Conservation (phyloP, 2,329 filamentous ascomycete genomes). For the Chaetomiaceae sp. region DNA sequence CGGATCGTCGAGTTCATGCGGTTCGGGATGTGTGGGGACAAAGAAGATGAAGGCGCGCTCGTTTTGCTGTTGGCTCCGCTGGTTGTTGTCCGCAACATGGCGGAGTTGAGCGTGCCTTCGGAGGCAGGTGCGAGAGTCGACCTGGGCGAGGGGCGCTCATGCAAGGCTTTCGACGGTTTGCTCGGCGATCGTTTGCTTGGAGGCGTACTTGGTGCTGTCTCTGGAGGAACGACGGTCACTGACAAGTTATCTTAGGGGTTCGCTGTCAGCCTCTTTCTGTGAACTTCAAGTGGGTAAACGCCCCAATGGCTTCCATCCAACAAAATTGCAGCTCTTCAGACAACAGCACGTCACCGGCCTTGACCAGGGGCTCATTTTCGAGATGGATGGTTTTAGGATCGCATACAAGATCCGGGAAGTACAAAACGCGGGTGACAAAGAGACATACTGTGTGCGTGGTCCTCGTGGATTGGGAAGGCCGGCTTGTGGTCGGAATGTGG, state of each 20-base stretch:
- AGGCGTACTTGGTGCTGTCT: slow-evolving; percentile 17
- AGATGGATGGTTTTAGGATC: too few relatives aligned
- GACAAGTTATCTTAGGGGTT: slow-evolving; percentile 9
- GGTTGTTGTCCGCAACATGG: slow-evolving; percentile 35
- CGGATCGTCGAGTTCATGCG: slow-evolving; percentile 49
- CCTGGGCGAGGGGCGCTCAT: slow-evolving; percentile 26
- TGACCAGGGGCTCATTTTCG: slow-evolving; percentile 8
- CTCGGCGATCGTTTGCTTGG: slow-evolving; percentile 16
- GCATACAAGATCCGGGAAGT: not conserved
- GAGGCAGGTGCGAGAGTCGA: slow-evolving; percentile 37
- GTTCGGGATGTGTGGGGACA: slow-evolving; percentile 25
- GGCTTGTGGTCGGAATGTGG: slow-evolving; percentile 26
- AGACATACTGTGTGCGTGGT: slow-evolving; percentile 27
- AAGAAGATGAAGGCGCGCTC: slow-evolving; percentile 17
- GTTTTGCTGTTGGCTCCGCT: slow-evolving; percentile 30
- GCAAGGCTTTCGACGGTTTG: slow-evolving; percentile 17
- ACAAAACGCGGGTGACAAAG: slow-evolving; percentile 5
- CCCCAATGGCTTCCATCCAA: not conserved
- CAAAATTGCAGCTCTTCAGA: slow-evolving; percentile 1
- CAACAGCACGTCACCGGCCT: slow-evolving; percentile 8
- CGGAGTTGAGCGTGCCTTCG: slow-evolving; percentile 35
- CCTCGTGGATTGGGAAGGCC: slow-evolving; percentile 28
- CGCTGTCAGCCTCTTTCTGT: slow-evolving; percentile 2
- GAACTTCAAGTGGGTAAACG: not conserved
- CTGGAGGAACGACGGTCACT: slow-evolving; percentile 9